Percentiles rank a stretch among this genome's conserved stretches.
Evolutionary conservation across 1,284 basidiomycete species (phyloP).

Genomic region (Athelia sp.): DNA sequence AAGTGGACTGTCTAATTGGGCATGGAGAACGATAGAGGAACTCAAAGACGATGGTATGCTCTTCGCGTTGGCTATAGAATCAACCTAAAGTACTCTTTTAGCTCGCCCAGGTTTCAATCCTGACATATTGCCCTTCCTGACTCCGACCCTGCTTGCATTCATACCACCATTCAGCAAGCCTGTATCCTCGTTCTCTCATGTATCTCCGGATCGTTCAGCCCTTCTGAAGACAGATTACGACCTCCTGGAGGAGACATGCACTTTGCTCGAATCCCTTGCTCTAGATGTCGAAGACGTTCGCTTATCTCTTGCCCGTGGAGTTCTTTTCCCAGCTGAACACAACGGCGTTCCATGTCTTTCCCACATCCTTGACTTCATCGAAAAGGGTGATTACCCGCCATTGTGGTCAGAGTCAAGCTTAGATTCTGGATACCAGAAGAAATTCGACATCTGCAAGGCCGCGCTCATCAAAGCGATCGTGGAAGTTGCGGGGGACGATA

Average conservation of each 20-base stretch:
- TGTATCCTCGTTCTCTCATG: conserved; percentile 34
- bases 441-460: conserved; percentile 78
- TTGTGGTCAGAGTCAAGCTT: conserved; percentile 44
- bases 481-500: conserved; percentile 78
- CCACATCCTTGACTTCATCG: conserved; percentile 68
- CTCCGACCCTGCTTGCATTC: conserved; percentile 52
- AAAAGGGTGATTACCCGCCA: conserved; percentile 58
- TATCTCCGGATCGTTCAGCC: conserved; percentile 39
- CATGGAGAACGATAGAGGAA: conserved; percentile 68
- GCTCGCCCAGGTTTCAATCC: conserved; percentile 54
- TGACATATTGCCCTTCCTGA: conserved; percentile 58
- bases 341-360: conserved; percentile 54
- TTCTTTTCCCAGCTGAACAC: conserved; percentile 53
- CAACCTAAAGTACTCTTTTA: conserved; percentile 11
- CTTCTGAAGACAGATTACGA: conserved; percentile 69
- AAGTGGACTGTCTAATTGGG: conserved; percentile 64
- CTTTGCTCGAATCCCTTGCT: conserved; percentile 68
- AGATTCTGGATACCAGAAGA: conserved; percentile 44
- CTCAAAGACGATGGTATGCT: conserved; percentile 56
- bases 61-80: neutral
- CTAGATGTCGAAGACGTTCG: conserved; percentile 74
- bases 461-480: conserved; percentile 82
- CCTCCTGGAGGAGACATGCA: conserved; percentile 66
- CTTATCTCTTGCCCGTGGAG: conserved; percentile 62
- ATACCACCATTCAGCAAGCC: conserved; percentile 42